Evolutionary conservation across 768 basidiomycete species (phyloP), one percentile per base, ranked within the genome.

Genomic region (Tylopilus felleus): DNA sequence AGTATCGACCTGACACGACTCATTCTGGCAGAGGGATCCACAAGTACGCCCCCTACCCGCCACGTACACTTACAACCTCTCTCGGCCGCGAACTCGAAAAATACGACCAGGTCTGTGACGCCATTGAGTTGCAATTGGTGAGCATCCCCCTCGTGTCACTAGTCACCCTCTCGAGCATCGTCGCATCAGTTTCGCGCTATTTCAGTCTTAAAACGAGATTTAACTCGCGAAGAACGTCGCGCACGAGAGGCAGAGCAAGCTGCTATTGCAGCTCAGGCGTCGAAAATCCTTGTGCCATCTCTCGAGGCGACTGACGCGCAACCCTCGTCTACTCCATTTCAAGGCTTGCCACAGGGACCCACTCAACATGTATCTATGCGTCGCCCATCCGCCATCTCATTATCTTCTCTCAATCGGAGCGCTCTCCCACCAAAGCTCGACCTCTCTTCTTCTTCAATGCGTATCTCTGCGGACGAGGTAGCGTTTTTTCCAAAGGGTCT

Each of bases 91-190:
- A 90, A 63, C 74, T 90, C 4, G 88, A 91, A 65, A 85, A 80
- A 62, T 92, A 86, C 60, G 88, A 92, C 62, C 87, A 90, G 60
- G 57, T 90, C 5, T 89, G 88, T 61, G 90, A 93, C 64, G 74
- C 83, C 2, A 81, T 93, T 47, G 90, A 92, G 66, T 78, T 82
- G 38, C 81, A 83, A 49, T 61, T 93, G 59, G 90, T 83, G 67
- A 68, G 83, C 71, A 40, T 36, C 29, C 41, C n/a, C 44, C 29
- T 23, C 25, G 36, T 39, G 5, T 45, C 33, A 47, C n/a, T 53
- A 14, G 16, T 12, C 29, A 35, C 38, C 43, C 47, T 46, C 47
- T 43, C 29, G 42, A 52, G 21, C 39, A 31, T 27, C 19, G n/a
- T n/a, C 29, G 21, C 46, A 19, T 51, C 33, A 93, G 90, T 74